phyloP scores from a whole-genome alignment of 305 asterid species.

The Fraxinus nigra region DNA sequence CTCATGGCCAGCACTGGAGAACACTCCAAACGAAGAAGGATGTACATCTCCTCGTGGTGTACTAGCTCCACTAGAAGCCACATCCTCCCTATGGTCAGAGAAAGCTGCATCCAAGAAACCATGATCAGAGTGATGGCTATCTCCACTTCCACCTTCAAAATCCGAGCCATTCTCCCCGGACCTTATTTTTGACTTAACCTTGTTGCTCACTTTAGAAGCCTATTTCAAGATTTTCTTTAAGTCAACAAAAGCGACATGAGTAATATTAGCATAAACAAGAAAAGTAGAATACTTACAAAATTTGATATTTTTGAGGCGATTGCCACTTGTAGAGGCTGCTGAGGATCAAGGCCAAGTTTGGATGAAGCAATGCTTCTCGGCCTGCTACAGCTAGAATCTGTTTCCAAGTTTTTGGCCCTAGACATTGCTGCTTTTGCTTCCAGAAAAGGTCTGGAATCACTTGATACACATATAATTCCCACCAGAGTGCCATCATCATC shows the following conservation, averaged over 20 bases:
- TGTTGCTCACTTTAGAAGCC: constrained; percentile 77
- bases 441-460: constrained; percentile 54
- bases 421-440: constrained; percentile 40
- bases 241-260: constrained; percentile 25
- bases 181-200: constrained; percentile 70
- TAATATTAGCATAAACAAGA: background rate
- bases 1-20: constrained; percentile 42
- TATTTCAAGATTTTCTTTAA: constrained; percentile 21
- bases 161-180: constrained; percentile 44
- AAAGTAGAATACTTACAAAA: constrained; percentile 31
- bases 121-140: constrained; percentile 47
- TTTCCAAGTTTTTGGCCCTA: constrained; percentile 29
- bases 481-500: constrained; percentile 68
- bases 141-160: constrained; percentile 63
- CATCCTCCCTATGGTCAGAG: constrained; percentile 61
- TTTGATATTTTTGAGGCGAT: constrained; percentile 47
- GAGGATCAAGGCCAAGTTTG: constrained; percentile 53
- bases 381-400: constrained; percentile 41
- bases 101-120: constrained; percentile 37
- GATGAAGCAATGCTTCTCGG: constrained; percentile 39
- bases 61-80: constrained; percentile 71
- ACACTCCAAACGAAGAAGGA: constrained; percentile 69
- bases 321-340: constrained; percentile 50
- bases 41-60: constrained; percentile 72
- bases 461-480: constrained; percentile 64